phyloP scores from a whole-genome alignment of 805 yeast species.

The Hagleromyces aurorensis region DNA sequence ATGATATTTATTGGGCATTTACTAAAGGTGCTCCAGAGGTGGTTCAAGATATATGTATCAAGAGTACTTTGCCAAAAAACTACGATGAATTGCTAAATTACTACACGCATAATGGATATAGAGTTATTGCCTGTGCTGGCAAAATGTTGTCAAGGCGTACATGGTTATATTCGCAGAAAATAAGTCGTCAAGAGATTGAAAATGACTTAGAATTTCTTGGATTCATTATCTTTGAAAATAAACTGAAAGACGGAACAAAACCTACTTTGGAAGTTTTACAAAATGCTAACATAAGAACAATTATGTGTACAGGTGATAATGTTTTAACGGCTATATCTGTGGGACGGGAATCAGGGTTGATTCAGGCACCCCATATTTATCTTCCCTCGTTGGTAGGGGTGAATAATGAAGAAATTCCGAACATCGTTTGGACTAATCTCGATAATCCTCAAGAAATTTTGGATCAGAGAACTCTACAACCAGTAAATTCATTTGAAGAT shows the following conservation, averaged over 20 bases:
- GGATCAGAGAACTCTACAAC: conserved; percentile 56
- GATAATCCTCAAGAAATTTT: conserved; percentile 47
- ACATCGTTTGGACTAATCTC: conserved; percentile 61
- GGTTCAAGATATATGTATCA: conserved; percentile 67
- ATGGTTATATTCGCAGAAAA: conserved; percentile 42
- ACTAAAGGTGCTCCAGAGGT: conserved; percentile 98
- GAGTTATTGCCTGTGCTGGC: conserved; percentile 92
- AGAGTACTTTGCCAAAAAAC: conserved; percentile 63
- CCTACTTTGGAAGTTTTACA: conserved; percentile 50
- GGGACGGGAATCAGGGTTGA: conserved; percentile 71
- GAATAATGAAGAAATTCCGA: conserved; percentile 13
- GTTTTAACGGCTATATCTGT: conserved; percentile 91
- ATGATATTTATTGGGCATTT: conserved; percentile 41
- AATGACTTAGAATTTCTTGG: conserved; percentile 67
- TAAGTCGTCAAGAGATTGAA: conserved; percentile 62
- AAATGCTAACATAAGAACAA: conserved; percentile 67
- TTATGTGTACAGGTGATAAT: conserved; percentile 98
- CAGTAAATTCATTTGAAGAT: conserved; percentile 33
- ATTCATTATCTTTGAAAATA: conserved; percentile 87
- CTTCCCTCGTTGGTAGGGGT: conserved; percentile 51
- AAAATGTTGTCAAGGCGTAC: conserved; percentile 41
- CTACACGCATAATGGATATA: conserved; percentile 88
- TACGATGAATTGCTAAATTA: conserved; percentile 66
- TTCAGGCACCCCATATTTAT: conserved; percentile 43
- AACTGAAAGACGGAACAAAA: conserved; percentile 63